Conservation (phyloP, 2,329 filamentous ascomycete species). For the Hypoxylon sp. region DNA sequence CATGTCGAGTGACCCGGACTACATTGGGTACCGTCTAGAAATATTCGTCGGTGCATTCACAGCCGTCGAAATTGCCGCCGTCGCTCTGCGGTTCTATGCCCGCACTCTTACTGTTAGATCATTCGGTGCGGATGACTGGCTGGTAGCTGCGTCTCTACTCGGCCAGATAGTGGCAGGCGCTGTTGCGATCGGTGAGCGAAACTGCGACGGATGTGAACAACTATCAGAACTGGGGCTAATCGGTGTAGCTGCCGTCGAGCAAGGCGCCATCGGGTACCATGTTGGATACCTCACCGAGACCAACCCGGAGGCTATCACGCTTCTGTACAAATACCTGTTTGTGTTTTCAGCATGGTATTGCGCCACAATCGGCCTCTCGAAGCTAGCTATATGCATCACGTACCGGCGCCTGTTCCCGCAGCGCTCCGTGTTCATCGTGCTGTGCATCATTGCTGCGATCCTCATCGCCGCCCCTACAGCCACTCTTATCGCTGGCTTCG, state of each 20-base stretch:
- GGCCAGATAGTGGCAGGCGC: conserved; percentile 23
- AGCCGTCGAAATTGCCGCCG: conserved; percentile 19
- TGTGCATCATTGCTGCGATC: conserved; percentile 22
- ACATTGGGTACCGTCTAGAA: conserved; percentile 27
- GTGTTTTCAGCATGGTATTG: conserved; percentile 41
- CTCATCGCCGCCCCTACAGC: conserved; percentile 25
- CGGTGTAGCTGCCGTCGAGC: conserved; percentile 19
- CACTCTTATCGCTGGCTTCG: conserved; percentile 10
- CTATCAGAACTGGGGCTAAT: background rate
- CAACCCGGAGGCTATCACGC: conserved; percentile 22
- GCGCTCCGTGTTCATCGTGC: conserved; percentile 14
- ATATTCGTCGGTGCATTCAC: conserved; percentile 34
- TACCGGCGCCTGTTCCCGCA: conserved; percentile 42
- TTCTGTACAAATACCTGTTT: conserved; percentile 42
- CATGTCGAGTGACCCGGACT: conserved; percentile 17
- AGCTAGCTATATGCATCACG: conserved; percentile 42
- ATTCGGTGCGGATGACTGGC: conserved; percentile 34
- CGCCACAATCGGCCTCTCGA: conserved; percentile 31
- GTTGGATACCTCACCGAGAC: conserved; percentile 29
- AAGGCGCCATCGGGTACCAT: conserved; percentile 34
- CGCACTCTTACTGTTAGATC: conserved; percentile 18
- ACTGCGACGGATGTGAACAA: background rate
- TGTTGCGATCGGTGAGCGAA: conserved; percentile 34
- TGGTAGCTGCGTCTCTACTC: conserved; percentile 33
- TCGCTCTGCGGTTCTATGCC: conserved; percentile 39